Evolutionary conservation across 306 rosid genomes (phyloP).

Genomic region (Glycine latifolia): DNA sequence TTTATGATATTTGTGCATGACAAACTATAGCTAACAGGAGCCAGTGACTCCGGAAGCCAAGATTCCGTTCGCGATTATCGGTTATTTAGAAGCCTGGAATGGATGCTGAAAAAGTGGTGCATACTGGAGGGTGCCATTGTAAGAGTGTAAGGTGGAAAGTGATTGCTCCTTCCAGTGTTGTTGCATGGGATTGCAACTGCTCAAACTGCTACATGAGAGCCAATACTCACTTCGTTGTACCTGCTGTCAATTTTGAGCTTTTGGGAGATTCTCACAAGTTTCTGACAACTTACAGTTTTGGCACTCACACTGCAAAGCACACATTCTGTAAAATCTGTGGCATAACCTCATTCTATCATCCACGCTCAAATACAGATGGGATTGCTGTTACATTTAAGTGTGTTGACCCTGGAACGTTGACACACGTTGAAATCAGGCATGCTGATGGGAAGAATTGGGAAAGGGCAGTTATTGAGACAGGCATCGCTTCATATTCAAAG

Average conservation of each 20-base stretch:
- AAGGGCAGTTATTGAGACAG: slow-evolving; percentile 31
- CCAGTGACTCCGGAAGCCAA: slow-evolving; percentile 1
- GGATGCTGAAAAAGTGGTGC: slow-evolving; percentile 68
- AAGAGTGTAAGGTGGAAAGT: slow-evolving; percentile 80
- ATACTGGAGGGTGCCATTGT: slow-evolving; percentile 91
- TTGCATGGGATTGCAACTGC: slow-evolving; percentile 85
- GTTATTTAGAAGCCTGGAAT: slow-evolving; percentile 48
- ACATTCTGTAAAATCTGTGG: slow-evolving; percentile 86
- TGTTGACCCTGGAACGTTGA: slow-evolving; percentile 83
- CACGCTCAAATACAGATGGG: slow-evolving; percentile 93
- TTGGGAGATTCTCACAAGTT: slow-evolving; percentile 68
- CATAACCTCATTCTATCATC: slow-evolving; percentile 82
- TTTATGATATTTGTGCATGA: not conserved
- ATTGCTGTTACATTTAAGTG: slow-evolving; percentile 74
- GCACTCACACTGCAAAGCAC: slow-evolving; percentile 83
- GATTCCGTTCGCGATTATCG: not conserved
- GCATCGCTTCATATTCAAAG: slow-evolving; percentile 64
- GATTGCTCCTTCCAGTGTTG: slow-evolving; percentile 64
- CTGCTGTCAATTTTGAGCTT: slow-evolving; percentile 68
- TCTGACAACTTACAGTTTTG: slow-evolving; percentile 79
- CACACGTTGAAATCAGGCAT: slow-evolving; percentile 60
- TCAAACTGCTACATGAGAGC: slow-evolving; percentile 80
- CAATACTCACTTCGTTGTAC: slow-evolving; percentile 69
- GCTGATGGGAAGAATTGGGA: slow-evolving; percentile 88
- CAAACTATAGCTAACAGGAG: not conserved